phyloP scores from a whole-genome alignment of 2,329 filamentous ascomycete species.

The Endocalyx cinctus region DNA sequence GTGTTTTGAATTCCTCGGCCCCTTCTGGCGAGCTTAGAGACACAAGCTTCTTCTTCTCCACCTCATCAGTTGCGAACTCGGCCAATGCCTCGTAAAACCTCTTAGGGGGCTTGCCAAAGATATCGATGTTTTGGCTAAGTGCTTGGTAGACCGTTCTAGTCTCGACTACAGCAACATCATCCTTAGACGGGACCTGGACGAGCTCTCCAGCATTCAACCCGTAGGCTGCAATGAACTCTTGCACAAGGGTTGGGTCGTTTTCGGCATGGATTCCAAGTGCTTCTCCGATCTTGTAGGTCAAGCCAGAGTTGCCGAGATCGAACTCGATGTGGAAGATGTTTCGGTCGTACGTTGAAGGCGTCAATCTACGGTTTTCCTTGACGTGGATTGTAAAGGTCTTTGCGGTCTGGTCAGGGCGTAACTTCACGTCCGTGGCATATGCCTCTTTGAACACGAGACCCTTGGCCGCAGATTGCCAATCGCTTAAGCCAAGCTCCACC shows the following conservation, averaged over 20 bases:
- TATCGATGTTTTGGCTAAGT: slow-evolving; percentile 87
- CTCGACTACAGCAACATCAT: slow-evolving; percentile 69
- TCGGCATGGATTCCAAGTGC: slow-evolving; percentile 94
- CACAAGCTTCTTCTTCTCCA: slow-evolving; percentile 75
- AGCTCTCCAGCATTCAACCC: slow-evolving; percentile 76
- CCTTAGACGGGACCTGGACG: slow-evolving; percentile 86
- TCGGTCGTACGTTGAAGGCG: slow-evolving; percentile 82
- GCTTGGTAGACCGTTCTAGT: slow-evolving; percentile 91
- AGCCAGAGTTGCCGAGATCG: slow-evolving; percentile 82
- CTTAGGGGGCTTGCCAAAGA: slow-evolving; percentile 95
- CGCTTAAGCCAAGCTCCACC: slow-evolving; percentile 57
- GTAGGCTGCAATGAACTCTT: slow-evolving; percentile 86
- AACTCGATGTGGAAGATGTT: slow-evolving; percentile 99
- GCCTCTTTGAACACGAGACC: slow-evolving; percentile 92
- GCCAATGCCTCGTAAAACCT: slow-evolving; percentile 93
- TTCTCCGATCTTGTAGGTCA: slow-evolving; percentile 96
- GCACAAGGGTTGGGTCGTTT: slow-evolving; percentile 76
- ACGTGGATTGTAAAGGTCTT: slow-evolving; percentile 86
- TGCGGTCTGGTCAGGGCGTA: slow-evolving; percentile 81
- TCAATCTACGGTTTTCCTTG: slow-evolving; percentile 92
- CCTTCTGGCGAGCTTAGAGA: slow-evolving; percentile 74
- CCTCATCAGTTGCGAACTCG: slow-evolving; percentile 77
- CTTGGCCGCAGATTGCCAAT: slow-evolving; percentile 83
- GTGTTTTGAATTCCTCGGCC: slow-evolving; percentile 85
- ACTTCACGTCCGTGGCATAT: slow-evolving; percentile 65